A percentile compares a stretch with the other conserved stretches of the same genome.
phyloP scores from a whole-genome alignment of 257 asterid genomes.

The Gynochthodes officinalis region DNA sequence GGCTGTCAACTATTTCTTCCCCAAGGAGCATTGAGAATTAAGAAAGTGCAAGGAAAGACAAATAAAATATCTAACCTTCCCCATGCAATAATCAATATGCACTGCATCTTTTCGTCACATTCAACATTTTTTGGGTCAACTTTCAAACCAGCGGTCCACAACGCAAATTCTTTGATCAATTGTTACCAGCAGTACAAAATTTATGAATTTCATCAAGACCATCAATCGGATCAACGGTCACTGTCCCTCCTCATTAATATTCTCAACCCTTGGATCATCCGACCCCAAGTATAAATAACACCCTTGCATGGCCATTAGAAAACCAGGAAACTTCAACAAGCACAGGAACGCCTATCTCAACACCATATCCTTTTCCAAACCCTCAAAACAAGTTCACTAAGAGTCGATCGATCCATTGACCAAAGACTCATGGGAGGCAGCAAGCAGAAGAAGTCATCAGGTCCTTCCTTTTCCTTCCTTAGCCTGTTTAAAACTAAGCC shows the following conservation, averaged over 20 bases:
- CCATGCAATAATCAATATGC: no score
- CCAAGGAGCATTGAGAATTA: not conserved
- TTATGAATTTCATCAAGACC: constrained; percentile 44
- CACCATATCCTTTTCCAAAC: not conserved
- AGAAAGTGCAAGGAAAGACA: constrained; percentile 6
- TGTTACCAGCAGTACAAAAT: constrained; percentile 27
- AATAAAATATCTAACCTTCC: not conserved
- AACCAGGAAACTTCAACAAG: constrained; percentile 14
- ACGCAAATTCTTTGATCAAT: constrained; percentile 35
- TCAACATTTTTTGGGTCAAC: constrained; percentile 26
- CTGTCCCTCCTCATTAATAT: not conserved
- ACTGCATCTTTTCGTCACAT: not conserved
- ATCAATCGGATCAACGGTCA: constrained; percentile 42
- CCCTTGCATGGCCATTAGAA: constrained; percentile 17
- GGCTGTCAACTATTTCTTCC: constrained; percentile 19
- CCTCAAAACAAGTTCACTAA: not conserved
- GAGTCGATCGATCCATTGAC: not conserved
- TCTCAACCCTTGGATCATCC: constrained; percentile 39
- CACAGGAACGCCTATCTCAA: constrained; percentile 10
- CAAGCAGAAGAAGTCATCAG: constrained; percentile 42
- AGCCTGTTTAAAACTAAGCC: constrained; percentile 45
- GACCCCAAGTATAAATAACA: constrained; percentile 37
- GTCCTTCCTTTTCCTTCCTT: constrained; percentile 45
- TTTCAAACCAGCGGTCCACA: constrained; percentile 44
- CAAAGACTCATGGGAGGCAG: constrained; percentile 44